A percentile compares a stretch with the other conserved stretches of the same genome.
These are phyloP conservation scores for Mycena latifolia DNA, from an alignment of 768 basidiomycete genomes.

Conservation along the genomic window DNA sequence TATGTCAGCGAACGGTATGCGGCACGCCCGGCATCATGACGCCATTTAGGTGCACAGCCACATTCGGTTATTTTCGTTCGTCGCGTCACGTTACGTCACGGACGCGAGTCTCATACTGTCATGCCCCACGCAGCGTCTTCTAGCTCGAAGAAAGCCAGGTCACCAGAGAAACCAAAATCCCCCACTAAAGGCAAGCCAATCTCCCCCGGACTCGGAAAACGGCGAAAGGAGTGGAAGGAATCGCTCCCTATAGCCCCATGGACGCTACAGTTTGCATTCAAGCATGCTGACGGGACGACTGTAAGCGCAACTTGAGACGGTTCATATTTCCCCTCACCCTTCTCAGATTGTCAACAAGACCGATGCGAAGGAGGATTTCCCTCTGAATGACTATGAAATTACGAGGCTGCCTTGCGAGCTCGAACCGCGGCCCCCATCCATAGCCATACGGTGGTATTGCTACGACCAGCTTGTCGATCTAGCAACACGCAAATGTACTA, in stretches of 20 bases:
- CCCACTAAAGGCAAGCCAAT: neutral
- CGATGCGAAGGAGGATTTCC: neutral
- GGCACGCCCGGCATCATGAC: too few species aligned
- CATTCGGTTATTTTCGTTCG: too few species aligned
- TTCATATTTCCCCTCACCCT: neutral
- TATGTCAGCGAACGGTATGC: too few species aligned
- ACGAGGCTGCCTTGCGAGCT: slow-evolving; percentile 1
- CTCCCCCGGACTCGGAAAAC: neutral
- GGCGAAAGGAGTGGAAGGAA: neutral
- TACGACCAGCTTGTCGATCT: neutral
- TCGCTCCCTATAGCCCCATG: neutral
- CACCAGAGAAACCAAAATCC: slow-evolving; percentile 1
- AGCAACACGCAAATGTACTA: neutral
- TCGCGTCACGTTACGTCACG: neutral
- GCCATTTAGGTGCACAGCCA: too few species aligned
- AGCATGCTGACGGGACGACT: neutral
- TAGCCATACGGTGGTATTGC: neutral
- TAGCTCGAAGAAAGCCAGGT: too few species aligned
- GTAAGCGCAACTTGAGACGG: neutral
- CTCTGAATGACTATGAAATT: neutral
- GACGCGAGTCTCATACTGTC: too few species aligned
- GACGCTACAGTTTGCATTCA: neutral
- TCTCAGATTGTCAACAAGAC: slow-evolving; percentile 3
- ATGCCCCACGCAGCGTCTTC: neutral
- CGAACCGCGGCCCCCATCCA: neutral